These are phyloP conservation scores for Zymoseptoria passerinii DNA, from an alignment of 2,329 filamentous ascomycete species.

Conservation along the genomic window DNA sequence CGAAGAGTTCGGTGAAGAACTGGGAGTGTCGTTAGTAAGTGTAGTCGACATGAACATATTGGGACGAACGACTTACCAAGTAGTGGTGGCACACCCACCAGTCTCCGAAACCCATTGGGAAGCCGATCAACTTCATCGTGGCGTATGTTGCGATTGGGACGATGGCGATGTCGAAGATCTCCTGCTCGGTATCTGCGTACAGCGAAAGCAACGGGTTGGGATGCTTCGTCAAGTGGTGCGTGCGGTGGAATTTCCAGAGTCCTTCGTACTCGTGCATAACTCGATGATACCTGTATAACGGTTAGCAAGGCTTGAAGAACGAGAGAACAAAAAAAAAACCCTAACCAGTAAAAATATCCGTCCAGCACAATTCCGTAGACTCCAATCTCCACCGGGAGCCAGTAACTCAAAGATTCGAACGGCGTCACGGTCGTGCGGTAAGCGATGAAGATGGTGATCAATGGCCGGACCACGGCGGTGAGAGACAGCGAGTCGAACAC, in stretches of 20 bases:
- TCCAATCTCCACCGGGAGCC: constrained; percentile 33
- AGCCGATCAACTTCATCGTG: constrained; percentile 30
- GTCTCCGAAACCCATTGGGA: constrained; percentile 41
- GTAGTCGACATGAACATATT: too few relatives aligned
- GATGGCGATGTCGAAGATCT: constrained; percentile 37
- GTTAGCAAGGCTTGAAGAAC: too few relatives aligned
- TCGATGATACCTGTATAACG: constrained; percentile 28
- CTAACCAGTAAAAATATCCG: constrained; percentile 36
- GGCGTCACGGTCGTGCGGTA: constrained; percentile 8
- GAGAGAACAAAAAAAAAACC: too few relatives aligned
- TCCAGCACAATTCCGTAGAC: constrained; percentile 39
- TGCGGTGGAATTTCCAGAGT: constrained; percentile 41
- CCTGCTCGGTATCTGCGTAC: constrained; percentile 38
- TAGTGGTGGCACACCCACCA: constrained; percentile 42
- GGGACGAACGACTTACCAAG: constrained; percentile 15
- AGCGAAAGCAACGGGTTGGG: constrained; percentile 37
- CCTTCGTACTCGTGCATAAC: constrained; percentile 34
- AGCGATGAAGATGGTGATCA: constrained; percentile 14
- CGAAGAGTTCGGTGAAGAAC: constrained; percentile 33
- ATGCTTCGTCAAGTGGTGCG: constrained; percentile 41
- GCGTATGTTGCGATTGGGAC: constrained; percentile 35
- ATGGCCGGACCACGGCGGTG: constrained; percentile 14
- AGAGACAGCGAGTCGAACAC: constrained; percentile 13
- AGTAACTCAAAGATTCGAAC: constrained; percentile 20
- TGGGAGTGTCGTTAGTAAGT: background rate